Base-by-base conservation (phyloP, 345 rosid species). In the Moricandia moricandioides region DNA sequence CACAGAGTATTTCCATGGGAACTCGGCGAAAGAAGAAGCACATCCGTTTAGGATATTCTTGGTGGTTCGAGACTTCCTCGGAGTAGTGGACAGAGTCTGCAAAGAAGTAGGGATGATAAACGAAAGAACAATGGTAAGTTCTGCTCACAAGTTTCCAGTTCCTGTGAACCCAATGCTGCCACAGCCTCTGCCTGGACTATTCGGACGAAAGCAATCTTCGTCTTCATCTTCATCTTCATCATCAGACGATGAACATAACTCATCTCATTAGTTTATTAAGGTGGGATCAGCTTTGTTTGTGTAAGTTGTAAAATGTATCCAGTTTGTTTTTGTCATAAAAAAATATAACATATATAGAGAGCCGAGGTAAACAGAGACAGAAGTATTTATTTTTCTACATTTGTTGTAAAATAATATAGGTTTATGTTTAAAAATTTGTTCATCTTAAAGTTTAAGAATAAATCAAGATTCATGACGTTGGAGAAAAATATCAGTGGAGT, bases 11-110 rank as follows among this genome's bases (percentile, higher is more conserved):
- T 96, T 96, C 86, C 99, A 96, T 39, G 99, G 99, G 12, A 87
- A 93, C 86, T 96, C 99, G n/a, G 93, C 97, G 0, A 92, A 88
- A 84, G 99, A 96, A 86, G 98, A 96, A 84, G 96, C 98, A 27
- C 99, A 91, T 71, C 98, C 99, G 1, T 89, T 96, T 83, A 85
- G 99, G 78, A 96, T 96, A 82, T 96, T 96, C 84, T 69, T 88
- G 97, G 98, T 96, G 67, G 98, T 96, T 35, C 80, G 98, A 75
- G 99, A 95, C 84, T 95, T 95, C 69, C 89, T 95, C 2, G 80
- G 85, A 0, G 80, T 90, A 66, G 91, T 95, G 6, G 96, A 95
- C 71, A 85, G 98, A 68, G 98, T 95, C 8, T 95, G 99, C 89
- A 90, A 91, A 71, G 99, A 95, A 83, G 98, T 90, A 0, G 97